Base-by-base conservation (phyloP, 768 basidiomycete genomes). In the Calvatia gigantea region DNA sequence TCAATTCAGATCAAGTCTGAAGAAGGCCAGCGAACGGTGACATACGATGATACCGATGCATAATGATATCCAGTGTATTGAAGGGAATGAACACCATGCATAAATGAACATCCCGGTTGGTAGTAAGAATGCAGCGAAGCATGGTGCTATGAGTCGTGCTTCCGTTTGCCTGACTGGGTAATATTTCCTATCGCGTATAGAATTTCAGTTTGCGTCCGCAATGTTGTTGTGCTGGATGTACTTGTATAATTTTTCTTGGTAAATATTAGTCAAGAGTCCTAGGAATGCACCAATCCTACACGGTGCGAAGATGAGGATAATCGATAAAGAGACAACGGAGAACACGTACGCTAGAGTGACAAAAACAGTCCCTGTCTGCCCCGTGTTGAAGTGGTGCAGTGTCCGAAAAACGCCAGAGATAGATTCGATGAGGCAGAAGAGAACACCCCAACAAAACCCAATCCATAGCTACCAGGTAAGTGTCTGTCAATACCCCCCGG, bases 371-470 rank as follows among this genome's bases (percentile, higher is more conserved):
- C 89, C 90, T 6, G 79, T 70, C 58, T 83, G 69, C 1, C 84
- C 85, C 9, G 73, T 72, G 54, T 72, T 78, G 65, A 91, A 91
- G 51, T 70, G 65, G 61, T 89, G 84, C 4, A 89, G 69, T 2
- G 66, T 69, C 15, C 65, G 61, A 67, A 90, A 87, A 33, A 84
- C 78, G 8, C 23, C 38, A 21, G 44, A 28, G 6, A 62, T 71
- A 29, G 61, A 85, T 83, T 82, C 81, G 28, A 89, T 74, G 64
- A 91, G 70, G 51, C 82, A 84, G 62, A 81, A 93, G 19, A 86
- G 66, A 4, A 90, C 80, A 0, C 90, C 90, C 89, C 90, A 93
- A 0, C 80, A 78, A 56, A 92, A 83, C 49, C 84, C 83, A 28
- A 84, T 70, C 86, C 85, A 87, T n/a, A 87, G 63, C 85, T 89